These are phyloP conservation scores for Pseudogymnoascus sp. DNA, from an alignment of 2,329 filamentous ascomycete species.

Conservation along the genomic window DNA sequence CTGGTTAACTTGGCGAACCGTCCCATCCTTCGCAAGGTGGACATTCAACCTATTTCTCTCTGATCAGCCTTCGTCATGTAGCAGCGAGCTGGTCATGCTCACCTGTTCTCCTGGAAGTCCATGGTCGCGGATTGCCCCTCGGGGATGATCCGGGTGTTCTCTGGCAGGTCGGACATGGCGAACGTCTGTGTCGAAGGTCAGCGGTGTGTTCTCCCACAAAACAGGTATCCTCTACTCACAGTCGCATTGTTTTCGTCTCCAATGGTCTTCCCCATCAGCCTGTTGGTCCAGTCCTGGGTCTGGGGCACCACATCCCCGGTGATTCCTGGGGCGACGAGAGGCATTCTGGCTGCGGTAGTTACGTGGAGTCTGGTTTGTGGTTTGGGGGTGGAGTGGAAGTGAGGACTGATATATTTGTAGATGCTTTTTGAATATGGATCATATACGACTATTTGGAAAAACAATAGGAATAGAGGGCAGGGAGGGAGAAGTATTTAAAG, in stretches of 20 bases:
- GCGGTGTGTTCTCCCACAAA: too few relatives aligned
- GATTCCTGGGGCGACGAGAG: not conserved
- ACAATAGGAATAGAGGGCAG: not conserved
- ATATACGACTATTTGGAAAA: not conserved
- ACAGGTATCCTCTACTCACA: not conserved
- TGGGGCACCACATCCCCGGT: slow-evolving; percentile 1
- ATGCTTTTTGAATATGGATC: not conserved
- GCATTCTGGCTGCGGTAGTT: not conserved
- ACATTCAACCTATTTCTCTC: not conserved
- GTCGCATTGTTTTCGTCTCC: not conserved
- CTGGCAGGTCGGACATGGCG: not conserved
- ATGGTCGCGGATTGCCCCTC: not conserved
- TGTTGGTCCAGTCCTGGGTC: slow-evolving; percentile 4
- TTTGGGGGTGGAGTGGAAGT: not conserved
- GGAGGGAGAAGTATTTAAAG: not conserved
- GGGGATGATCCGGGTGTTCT: not conserved
- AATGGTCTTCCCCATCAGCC: not conserved
- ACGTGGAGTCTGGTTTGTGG: not conserved
- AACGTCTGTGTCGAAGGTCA: not conserved
- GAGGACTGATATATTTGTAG: not conserved
- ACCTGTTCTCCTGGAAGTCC: not conserved
- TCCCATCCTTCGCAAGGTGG: not conserved
- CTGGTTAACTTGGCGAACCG: not conserved
- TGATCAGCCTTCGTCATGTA: not conserved
- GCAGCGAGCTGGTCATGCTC: not conserved